Evolutionary conservation across 768 basidiomycete species (phyloP).

Genomic region (Albatrellus ellisii): DNA sequence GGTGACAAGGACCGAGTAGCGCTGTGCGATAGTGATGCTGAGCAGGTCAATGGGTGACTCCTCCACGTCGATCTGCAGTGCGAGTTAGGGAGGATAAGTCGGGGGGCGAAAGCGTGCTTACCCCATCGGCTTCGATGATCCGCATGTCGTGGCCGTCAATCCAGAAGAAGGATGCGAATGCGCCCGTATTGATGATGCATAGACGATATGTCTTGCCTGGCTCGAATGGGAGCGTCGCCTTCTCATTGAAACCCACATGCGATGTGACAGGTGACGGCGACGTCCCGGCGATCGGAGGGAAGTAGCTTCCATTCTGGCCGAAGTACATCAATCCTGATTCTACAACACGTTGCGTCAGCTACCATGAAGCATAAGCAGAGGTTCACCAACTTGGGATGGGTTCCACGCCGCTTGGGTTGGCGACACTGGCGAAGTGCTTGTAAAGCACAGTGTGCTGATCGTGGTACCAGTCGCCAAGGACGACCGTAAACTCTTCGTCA

Average conservation of each 20-base stretch:
- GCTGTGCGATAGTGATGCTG: constrained; percentile 74
- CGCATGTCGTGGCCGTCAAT: constrained; percentile 82
- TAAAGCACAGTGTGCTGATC: constrained; percentile 50
- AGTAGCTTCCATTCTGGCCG: constrained; percentile 58
- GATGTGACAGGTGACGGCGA: constrained; percentile 36
- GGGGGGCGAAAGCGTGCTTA: constrained; percentile 22
- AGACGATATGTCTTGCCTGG: constrained; percentile 87
- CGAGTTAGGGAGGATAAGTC: neutral
- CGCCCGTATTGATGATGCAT: constrained; percentile 75
- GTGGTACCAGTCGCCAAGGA: constrained; percentile 92
- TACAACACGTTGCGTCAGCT: constrained; percentile 17
- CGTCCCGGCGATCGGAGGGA: constrained; percentile 41
- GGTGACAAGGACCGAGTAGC: constrained; percentile 86
- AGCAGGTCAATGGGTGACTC: constrained; percentile 61
- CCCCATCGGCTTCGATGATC: constrained; percentile 77
- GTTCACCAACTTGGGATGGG: constrained; percentile 61
- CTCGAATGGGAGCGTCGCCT: constrained; percentile 72
- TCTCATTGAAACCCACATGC: constrained; percentile 74
- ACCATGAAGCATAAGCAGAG: neutral
- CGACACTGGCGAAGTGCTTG: constrained; percentile 50
- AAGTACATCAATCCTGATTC: constrained; percentile 80
- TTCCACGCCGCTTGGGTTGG: constrained; percentile 77
- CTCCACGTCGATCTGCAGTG: constrained; percentile 56
- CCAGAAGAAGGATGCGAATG: constrained; percentile 68
- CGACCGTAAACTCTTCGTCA: constrained; percentile 82